phyloP scores from a whole-genome alignment of 352 stramenopile genomes.

The Plasmopara viticola region DNA sequence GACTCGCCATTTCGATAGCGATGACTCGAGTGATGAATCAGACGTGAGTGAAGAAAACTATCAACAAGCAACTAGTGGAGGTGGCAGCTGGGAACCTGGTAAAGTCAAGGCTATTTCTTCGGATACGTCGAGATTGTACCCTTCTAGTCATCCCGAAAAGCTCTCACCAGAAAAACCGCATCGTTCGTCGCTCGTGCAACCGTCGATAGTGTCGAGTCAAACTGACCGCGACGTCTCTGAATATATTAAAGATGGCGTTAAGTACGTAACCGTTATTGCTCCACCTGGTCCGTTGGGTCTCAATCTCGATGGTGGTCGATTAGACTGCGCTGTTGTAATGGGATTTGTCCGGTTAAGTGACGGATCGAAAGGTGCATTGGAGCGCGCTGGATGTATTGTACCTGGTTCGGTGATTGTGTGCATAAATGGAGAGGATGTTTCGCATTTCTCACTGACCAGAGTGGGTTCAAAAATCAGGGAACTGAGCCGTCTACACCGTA shows the following conservation, averaged over 20 bases:
- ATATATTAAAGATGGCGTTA: constrained; percentile 12
- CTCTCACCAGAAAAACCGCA: not conserved
- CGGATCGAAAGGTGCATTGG: constrained; percentile 43
- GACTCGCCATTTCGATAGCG: constrained; percentile 25
- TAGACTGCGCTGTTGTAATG: constrained; percentile 48
- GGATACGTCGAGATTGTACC: no score
- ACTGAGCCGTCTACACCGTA: constrained; percentile 29
- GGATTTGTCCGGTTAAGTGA: constrained; percentile 57
- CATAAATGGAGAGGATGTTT: constrained; percentile 68
- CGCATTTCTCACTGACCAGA: constrained; percentile 28
- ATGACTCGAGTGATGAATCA: constrained; percentile 23
- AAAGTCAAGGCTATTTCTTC: no score
- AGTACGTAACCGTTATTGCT: constrained; percentile 31
- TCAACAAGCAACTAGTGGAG: no score
- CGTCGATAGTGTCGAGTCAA: constrained; percentile 10
- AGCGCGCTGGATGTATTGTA: constrained; percentile 46
- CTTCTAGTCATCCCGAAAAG: constrained; percentile 1
- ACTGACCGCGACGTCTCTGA: not conserved
- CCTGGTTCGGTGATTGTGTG: constrained; percentile 48
- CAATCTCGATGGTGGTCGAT: constrained; percentile 47
- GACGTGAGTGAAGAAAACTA: constrained; percentile 8
- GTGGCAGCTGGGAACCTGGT: no score
- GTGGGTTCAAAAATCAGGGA: constrained; percentile 38
- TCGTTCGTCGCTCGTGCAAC: constrained; percentile 3
- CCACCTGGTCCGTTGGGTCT: constrained; percentile 59